Percentiles rank a stretch among this genome's conserved stretches.
These are phyloP conservation scores for Mycena amicta DNA, from an alignment of 768 basidiomycete genomes.

Conservation along the genomic window DNA sequence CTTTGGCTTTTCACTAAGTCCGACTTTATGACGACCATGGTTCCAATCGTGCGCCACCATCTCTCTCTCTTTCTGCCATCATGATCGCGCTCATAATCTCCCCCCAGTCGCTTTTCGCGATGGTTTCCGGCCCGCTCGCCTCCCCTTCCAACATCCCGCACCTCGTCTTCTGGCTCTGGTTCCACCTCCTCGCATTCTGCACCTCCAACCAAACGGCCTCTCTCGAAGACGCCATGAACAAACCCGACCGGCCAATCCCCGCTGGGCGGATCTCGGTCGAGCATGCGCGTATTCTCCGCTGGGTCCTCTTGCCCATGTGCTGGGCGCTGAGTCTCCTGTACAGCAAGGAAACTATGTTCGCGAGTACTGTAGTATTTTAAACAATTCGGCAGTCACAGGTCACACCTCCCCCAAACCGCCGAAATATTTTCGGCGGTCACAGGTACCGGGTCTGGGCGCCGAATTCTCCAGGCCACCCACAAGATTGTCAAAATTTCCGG, in stretches of 20 bases:
- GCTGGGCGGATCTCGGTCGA: slow-evolving; percentile 30
- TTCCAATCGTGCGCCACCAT: slow-evolving; percentile 32
- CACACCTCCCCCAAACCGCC: too few relatives aligned
- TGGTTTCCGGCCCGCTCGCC: slow-evolving; percentile 19
- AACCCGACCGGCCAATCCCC: slow-evolving; percentile 39
- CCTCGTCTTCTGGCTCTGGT: slow-evolving; percentile 39
- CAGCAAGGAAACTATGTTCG: slow-evolving; percentile 13
- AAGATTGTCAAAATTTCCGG: too few relatives aligned
- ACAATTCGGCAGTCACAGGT: too few relatives aligned
- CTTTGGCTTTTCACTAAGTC: slow-evolving; percentile 33
- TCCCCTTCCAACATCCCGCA: slow-evolving; percentile 20
- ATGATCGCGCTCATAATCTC: background rate
- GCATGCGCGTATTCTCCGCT: slow-evolving; percentile 29
- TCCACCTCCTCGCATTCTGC: slow-evolving; percentile 41
- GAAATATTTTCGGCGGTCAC: too few relatives aligned
- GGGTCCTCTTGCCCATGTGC: slow-evolving; percentile 33
- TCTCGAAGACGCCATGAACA: slow-evolving; percentile 36
- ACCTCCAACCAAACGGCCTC: slow-evolving; percentile 38
- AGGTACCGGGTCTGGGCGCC: too few relatives aligned
- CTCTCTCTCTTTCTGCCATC: background rate
- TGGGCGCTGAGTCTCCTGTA: slow-evolving; percentile 19
- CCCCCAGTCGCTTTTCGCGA: slow-evolving; percentile 21
- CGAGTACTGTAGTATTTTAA: too few relatives aligned
- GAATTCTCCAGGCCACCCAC: too few relatives aligned
- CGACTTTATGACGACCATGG: slow-evolving; percentile 34